Evolutionary conservation across 2,329 filamentous ascomycete species (phyloP), one percentile per base, ranked within the genome.

Genomic region (Colletotrichum neosansevieriae): DNA sequence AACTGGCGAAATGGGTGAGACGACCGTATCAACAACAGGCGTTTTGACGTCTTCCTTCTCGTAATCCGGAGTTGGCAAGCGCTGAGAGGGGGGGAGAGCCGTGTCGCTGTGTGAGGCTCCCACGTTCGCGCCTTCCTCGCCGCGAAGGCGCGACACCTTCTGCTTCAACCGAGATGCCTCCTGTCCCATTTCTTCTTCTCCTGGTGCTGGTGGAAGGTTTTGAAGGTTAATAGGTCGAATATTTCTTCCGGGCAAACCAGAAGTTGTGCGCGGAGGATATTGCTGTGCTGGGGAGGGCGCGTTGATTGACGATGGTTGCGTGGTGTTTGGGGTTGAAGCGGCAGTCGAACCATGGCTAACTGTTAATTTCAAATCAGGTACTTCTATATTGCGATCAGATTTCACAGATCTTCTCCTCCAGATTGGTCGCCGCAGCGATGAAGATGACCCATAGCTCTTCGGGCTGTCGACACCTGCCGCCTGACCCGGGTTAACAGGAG

Each of bases 331-430:
- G 45, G 72, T 63, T 12, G 77, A 75, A 42, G 79, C 77, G 17
- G 81, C 81, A 4, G 85, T 86, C 19, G 85, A 87, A 42, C 85
- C 84, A 76, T 86, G 80, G 63, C 83, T 86, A 45, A 77, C 73
- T 56, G 81, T 74, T 61, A 88, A 77, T 67, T 84, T 84, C 58
- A 88, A 80, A 64, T 83, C 81, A 9, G 84, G 76, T 4, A 88
- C 79, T 53, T 83, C 80, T 38, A 84, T 74, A 69, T 76, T 81
- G 59, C 79, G 79, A 61, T 86, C 83, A 62, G 79, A 79, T 74
- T 84, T 87, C 29, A 82, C 76, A 13, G 85, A 86, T 51, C 86
- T 82, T 59, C 86, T 80, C 64, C 82, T 81, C 85, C 85, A 88
- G 51, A 82, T 74, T 53, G 82, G 76, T 49, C 75, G 73, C 34